Base-by-base conservation (phyloP, 1,284 basidiomycete species). In the Irpex sp. region DNA sequence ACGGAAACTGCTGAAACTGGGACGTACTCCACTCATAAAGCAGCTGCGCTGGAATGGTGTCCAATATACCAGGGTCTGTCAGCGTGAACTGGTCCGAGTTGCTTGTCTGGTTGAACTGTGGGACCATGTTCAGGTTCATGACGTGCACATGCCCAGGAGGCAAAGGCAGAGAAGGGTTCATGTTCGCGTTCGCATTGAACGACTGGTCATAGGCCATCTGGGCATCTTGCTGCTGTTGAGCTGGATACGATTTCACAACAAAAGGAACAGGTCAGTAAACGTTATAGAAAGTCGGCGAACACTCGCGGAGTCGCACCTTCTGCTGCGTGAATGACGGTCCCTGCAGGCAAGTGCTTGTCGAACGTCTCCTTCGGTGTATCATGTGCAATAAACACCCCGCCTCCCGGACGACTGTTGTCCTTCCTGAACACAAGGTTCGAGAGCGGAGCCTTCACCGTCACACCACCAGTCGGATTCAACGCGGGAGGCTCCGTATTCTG, bases 1-100 rank as follows among this genome's bases (percentile, higher is more conserved):
- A 38, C 31, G 61, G 60, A 63, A 57, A 82, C 87, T 44, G 38
- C 13, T 6, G 17, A 13, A 21, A 13, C 31, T 61, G 60, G 63
- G 57, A 82, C 87, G 72, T 68, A 91, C 90, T 84, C 91, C 91
- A 96, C 75, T 95, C 91, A 76, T 94, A 94, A 84, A 93, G 31
- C 54, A 93, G 26, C 85, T 84, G n/a, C 86, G 87, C 13, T 11
- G 93, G 93, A 57, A 95, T 84, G 0, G 89, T 89, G 69, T 93
- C 91, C 71, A 96, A 77, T 65, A 93, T 84, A 34, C 83, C 86
- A 61, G 79, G 83, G 74, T 94, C 91, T n/a, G 86, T 83, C 74
- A 85, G 78, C 36, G 85, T 83, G 69, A 84, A 82, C 62, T 88
- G 85, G 64, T 85, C 84, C 65, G 91, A 73, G 66, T 79, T 78